Evolutionary conservation across 805 yeast genomes (phyloP), one percentile per base, ranked within the genome.

Genomic region (Peterozyma toletana): DNA sequence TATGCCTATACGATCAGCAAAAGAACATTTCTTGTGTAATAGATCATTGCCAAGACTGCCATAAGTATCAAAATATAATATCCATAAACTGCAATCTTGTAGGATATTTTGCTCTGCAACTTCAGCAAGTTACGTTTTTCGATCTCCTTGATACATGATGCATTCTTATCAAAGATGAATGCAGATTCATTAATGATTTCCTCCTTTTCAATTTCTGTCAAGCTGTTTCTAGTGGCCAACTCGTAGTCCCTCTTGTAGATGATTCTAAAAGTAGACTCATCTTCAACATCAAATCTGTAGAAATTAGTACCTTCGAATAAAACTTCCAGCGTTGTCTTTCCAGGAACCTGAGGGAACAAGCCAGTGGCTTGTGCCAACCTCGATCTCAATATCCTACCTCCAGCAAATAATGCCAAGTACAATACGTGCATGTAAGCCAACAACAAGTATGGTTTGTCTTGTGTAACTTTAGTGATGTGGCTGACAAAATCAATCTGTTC

Each of bases 331-430:
- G 77, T 78, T n/a, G 76, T 60, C 51, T 78, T 68, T 27, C 86
- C 87, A 43, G 76, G 76, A 39, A 81, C 75, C 52, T 81, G 80
- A 9, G 95, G 95, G 71, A 85, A 84, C 44, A 86, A 62, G 2
- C 89, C 86, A 5, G 82, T 65, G 18, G 88, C 81, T 54, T 73
- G 77, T 41, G 80, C 68, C 29, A 86, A 62, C 14, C 80, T 75
- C 0, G 89, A 79, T 47, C 82, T 67, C 77, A 87, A 72, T 31
- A 86, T 69, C 49, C 80, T 70, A 14, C 95, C 95, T 41, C 96
- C 96, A 2, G 95, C 95, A 66, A 86, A 86, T 41, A 86, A 71
- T 0, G 93, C 95, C 56, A 86, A 65, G 62, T 86, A 86, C 78
- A 86, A 73, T 39, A 85, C 93, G 58, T 86, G 96, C 67, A 87